Conservation (phyloP, 306 rosid genomes). For the Hippophae rhamnoides region DNA sequence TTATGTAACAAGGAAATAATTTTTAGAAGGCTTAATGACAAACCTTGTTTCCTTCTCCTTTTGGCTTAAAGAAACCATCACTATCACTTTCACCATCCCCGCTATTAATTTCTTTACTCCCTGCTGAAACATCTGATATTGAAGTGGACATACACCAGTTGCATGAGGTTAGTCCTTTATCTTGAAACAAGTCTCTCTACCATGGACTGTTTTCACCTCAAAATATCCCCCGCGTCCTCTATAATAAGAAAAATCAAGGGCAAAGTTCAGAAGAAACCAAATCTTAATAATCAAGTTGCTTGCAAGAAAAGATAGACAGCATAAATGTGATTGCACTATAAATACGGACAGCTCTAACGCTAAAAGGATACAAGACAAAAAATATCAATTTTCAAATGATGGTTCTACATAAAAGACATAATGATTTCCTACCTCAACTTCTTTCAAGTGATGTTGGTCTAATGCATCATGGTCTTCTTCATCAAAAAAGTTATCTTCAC, state of each 20-base stretch:
- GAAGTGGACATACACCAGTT: conserved; percentile 62
- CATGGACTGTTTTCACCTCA: conserved; percentile 80
- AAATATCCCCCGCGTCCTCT: conserved; percentile 54
- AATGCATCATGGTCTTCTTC: conserved; percentile 24
- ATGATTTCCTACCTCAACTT: conserved; percentile 26
- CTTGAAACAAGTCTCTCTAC: conserved; percentile 41
- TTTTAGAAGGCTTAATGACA: conserved; percentile 5
- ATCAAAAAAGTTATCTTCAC: conserved; percentile 24
- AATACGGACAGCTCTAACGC: no score
- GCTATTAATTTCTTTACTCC: conserved; percentile 32
- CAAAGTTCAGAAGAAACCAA: conserved; percentile 15
- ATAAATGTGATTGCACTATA: no score
- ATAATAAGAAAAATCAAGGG: conserved; percentile 14
- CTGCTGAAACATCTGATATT: conserved; percentile 17
- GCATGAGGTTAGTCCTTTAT: conserved; percentile 61
- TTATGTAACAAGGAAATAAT: no score
- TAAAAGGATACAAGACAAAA: background rate
- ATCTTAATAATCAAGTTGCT: background rate
- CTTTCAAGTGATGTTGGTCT: conserved; percentile 37
- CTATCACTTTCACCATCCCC: conserved; percentile 54
- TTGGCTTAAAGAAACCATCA: conserved; percentile 70
- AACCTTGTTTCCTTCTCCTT: conserved; percentile 71
- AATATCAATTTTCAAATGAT: background rate
- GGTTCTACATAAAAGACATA: conserved; percentile 7
- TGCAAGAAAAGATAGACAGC: no score